Evolutionary conservation across 768 basidiomycete genomes (phyloP).

Genomic region (Calocybe indica): DNA sequence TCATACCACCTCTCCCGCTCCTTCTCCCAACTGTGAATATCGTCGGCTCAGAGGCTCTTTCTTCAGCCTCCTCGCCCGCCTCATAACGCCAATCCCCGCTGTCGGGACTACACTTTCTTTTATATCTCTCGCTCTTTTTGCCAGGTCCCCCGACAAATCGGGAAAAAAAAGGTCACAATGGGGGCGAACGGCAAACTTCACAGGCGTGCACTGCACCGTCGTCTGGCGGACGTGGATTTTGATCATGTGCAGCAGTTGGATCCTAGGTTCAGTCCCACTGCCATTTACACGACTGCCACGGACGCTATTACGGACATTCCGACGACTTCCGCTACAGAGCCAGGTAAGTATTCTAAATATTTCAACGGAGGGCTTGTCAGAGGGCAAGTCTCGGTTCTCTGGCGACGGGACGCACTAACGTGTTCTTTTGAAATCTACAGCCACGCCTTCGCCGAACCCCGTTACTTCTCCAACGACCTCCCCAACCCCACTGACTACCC

Average conservation of each 20-base stretch:
- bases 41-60: too few relatives aligned
- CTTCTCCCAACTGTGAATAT: too few relatives aligned
- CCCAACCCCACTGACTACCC: neutral
- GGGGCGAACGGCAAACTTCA: constrained; percentile 9
- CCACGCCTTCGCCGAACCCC: neutral
- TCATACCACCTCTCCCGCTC: too few relatives aligned
- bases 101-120: constrained; percentile 17
- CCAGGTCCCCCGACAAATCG: neutral
- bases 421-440: neutral
- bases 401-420: too few relatives aligned
- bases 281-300: constrained; percentile 1
- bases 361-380: too few relatives aligned
- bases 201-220: constrained; percentile 14
- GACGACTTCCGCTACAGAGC: too few relatives aligned
- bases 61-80: too few relatives aligned
- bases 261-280: constrained; percentile 14
- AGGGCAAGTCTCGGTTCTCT: too few relatives aligned
- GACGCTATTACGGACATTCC: neutral
- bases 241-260: constrained; percentile 8
- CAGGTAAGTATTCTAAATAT: too few relatives aligned
- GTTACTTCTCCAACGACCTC: neutral
- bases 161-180: constrained; percentile 3
- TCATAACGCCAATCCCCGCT: constrained; percentile 1
- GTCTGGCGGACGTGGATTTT: constrained; percentile 10
- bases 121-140: constrained; percentile 11